Evolutionary conservation across 768 basidiomycete genomes (phyloP).

Genomic region (Pholiota conissans): DNA sequence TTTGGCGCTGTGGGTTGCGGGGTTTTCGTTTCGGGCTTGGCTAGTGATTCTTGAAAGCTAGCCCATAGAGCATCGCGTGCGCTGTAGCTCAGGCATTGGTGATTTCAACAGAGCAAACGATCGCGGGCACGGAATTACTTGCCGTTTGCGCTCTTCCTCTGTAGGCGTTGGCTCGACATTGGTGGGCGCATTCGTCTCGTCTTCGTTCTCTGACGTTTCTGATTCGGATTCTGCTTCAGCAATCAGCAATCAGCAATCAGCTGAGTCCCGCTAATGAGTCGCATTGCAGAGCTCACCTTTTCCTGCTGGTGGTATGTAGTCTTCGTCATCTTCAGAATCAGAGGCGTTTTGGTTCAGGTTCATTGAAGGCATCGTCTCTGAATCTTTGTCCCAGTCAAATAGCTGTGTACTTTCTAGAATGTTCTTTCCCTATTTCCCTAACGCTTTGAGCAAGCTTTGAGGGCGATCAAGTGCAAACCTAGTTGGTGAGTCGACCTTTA

Average conservation of each 20-base stretch:
- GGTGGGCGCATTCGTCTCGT: not conserved
- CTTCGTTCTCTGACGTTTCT: slow-evolving; percentile 20
- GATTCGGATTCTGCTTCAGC: slow-evolving; percentile 19
- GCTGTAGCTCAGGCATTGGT: slow-evolving; percentile 32
- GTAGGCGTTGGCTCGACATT: slow-evolving; percentile 17
- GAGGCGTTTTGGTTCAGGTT: too few species aligned
- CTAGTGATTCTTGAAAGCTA: slow-evolving; percentile 65
- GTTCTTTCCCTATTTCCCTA: too few species aligned
- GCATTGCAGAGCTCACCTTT: slow-evolving; percentile 10
- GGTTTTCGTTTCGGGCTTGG: slow-evolving; percentile 23
- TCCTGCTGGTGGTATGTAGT: slow-evolving; percentile 63
- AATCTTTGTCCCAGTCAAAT: too few species aligned
- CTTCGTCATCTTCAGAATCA: slow-evolving; percentile 55
- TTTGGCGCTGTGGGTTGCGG: slow-evolving; percentile 20
- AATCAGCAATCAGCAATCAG: too few species aligned
- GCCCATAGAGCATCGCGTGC: slow-evolving; percentile 66
- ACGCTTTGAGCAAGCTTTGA: too few species aligned
- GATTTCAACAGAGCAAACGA: not conserved
- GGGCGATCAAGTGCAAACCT: too few species aligned
- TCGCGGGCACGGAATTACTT: slow-evolving; percentile 8
- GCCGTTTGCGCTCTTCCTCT: slow-evolving; percentile 50
- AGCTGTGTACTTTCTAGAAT: too few species aligned
- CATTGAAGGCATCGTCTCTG: too few species aligned
- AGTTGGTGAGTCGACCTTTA: too few species aligned
- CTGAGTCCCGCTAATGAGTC: too few species aligned